Evolutionary conservation across 352 stramenopile genomes (phyloP).

Genomic region (Halophytophthora batemanensis): DNA sequence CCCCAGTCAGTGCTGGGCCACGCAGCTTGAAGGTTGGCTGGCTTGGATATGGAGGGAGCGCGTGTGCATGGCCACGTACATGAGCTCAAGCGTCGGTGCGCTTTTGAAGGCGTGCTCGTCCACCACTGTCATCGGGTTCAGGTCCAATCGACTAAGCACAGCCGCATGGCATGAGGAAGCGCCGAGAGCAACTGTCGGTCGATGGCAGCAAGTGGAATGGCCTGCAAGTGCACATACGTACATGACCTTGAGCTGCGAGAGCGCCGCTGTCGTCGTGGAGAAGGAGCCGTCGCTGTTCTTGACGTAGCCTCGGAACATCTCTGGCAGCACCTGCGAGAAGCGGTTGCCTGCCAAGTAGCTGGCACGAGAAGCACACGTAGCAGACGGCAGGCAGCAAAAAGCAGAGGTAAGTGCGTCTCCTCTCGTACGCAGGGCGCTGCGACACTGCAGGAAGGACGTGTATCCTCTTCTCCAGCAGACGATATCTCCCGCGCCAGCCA

Average conservation of each 20-base stretch:
- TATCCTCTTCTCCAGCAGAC: conserved; percentile 4
- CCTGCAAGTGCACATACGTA: conserved; percentile 17
- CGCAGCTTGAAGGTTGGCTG: conserved; percentile 4
- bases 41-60: not conserved
- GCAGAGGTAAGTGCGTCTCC: not conserved
- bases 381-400: conserved; percentile 1
- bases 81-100: conserved; percentile 55
- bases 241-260: conserved; percentile 73
- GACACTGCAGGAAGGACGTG: not conserved
- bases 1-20: not conserved
- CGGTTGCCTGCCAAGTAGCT: conserved; percentile 75
- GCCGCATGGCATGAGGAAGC: conserved; percentile 3
- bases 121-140: conserved; percentile 70
- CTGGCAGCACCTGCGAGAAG: conserved; percentile 52
- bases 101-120: conserved; percentile 68
- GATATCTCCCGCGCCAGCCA: conserved; percentile 13
- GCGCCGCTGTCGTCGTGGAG: conserved; percentile 30
- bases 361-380: conserved; percentile 5
- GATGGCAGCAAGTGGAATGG: not conserved
- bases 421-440: no score
- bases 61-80: conserved; percentile 31
- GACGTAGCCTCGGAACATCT: conserved; percentile 66
- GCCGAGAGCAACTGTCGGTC: conserved; percentile 1
- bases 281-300: conserved; percentile 56
- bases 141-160: conserved; percentile 51